A percentile compares a stretch with the other conserved stretches of the same genome.
phyloP scores from a whole-genome alignment of 352 stramenopile species.

The Globisporangium heterothallicum region DNA sequence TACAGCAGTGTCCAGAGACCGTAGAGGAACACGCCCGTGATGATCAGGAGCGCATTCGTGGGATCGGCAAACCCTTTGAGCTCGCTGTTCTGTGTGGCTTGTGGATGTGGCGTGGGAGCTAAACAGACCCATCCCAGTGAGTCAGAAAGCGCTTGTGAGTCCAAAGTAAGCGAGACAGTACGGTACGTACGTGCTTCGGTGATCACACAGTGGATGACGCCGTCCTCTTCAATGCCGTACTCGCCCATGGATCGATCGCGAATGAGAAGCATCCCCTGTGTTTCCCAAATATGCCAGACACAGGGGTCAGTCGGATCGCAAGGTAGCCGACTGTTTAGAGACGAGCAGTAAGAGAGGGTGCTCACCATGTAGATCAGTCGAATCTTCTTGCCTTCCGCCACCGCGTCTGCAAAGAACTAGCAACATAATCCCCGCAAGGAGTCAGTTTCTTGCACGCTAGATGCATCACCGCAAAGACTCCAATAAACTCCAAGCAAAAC shows the following conservation, averaged over 20 bases:
- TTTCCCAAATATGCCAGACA: not conserved
- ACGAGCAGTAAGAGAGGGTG: not conserved
- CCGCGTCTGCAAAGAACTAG: constrained; percentile 60
- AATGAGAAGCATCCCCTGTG: constrained; percentile 65
- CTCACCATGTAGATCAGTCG: constrained; percentile 76
- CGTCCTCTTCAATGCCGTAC: constrained; percentile 70
- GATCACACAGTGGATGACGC: constrained; percentile 73
- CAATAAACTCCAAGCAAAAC: not conserved
- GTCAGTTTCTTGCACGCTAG: no score
- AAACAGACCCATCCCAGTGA: constrained; percentile 4
- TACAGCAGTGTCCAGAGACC: constrained; percentile 77
- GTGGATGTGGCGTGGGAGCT: constrained; percentile 37
- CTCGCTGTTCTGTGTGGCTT: constrained; percentile 31
- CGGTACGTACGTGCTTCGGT: constrained; percentile 53
- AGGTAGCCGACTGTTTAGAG: not conserved
- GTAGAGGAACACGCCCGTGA: constrained; percentile 65
- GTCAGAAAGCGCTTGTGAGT: not conserved
- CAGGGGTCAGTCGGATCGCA: not conserved
- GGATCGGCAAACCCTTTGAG: constrained; percentile 56
- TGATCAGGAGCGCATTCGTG: constrained; percentile 47
- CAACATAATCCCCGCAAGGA: no score
- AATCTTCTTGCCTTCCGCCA: constrained; percentile 52
- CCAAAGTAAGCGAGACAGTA: not conserved
- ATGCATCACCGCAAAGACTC: not conserved
- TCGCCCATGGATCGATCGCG: constrained; percentile 60